Conservation (phyloP, 495 filamentous ascomycete species). For the Aspergillus haitiensis region DNA sequence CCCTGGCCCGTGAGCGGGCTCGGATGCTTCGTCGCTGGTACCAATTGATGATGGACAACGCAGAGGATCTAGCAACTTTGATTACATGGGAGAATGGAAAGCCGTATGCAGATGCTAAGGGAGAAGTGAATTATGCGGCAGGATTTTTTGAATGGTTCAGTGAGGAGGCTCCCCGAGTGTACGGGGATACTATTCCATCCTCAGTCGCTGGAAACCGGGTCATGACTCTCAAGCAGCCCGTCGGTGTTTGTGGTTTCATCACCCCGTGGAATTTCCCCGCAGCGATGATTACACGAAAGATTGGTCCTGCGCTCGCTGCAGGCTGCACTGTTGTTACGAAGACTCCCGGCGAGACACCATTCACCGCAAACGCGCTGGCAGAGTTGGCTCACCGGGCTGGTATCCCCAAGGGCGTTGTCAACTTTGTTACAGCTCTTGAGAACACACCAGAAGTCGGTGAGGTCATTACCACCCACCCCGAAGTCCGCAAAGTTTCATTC, state of each 20-base stretch:
- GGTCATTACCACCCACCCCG: conserved; percentile 66
- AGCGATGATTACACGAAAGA: conserved; percentile 90
- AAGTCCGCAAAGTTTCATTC: conserved; percentile 83
- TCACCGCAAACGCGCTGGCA: conserved; percentile 77
- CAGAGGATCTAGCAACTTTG: conserved; percentile 82
- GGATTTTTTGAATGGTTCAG: conserved; percentile 78
- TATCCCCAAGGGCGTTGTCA: conserved; percentile 81
- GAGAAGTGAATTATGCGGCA: conserved; percentile 71
- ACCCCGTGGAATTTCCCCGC: conserved; percentile 97
- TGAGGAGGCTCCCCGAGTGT: conserved; percentile 68
- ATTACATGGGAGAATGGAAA: conserved; percentile 88
- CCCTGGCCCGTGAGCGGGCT: conserved; percentile 76
- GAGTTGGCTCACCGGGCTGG: conserved; percentile 81
- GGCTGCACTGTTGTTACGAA: conserved; percentile 86
- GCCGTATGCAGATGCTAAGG: conserved; percentile 66
- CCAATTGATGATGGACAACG: conserved; percentile 81
- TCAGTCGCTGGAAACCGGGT: conserved; percentile 70
- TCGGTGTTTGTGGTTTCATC: conserved; percentile 92
- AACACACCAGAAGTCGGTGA: conserved; percentile 75
- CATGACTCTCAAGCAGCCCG: conserved; percentile 77
- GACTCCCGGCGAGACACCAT: conserved; percentile 81
- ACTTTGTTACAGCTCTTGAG: conserved; percentile 69
- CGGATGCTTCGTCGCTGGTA: conserved; percentile 88
- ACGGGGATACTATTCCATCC: conserved; percentile 75
- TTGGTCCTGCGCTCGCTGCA: conserved; percentile 79